Evolutionary conservation across 352 stramenopile species (phyloP), one percentile per base, ranked within the genome.

Genomic region (Detonula confervacea): DNA sequence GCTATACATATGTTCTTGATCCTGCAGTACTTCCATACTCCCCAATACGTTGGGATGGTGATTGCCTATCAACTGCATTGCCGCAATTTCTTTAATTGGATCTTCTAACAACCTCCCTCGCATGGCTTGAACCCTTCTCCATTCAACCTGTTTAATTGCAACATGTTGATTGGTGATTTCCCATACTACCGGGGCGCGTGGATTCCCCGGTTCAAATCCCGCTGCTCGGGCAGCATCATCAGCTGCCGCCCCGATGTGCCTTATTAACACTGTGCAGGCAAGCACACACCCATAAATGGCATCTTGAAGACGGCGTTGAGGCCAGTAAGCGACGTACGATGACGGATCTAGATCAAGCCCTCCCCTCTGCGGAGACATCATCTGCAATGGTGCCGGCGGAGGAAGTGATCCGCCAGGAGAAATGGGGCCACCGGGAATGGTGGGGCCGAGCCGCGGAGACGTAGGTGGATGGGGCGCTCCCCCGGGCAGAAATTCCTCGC

Each of bases 91-190:
- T 75, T 95, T 95, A 25, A 95, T 86, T 2, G 91, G 91, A 74
- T 95, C 91, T 86, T 95, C 91, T 37, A 94, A 72, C 9, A 92
- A 64, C 29, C 83, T 59, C 39, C 89, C 88, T 54, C 88, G 49
- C 81, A 91, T 88, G 2, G 79, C 71, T 76, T 91, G 80, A 14
- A 94, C 84, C 25, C 79, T 77, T 35, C 60, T 73, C 87, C 91
- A 93, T 73, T 93, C 83, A 5, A 95, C 75, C 73, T 91, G 89
- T 82, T 95, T 95, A 46, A 95, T 92, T 7, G 91, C 91, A 24
- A 93, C 91, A 52, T 83, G 64, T 51, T 71, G 44, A 46, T 73
- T 70, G 6, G 88, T 92, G 30, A 91, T 91, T 87, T 92, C 83
- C 89, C 89, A 95, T 29, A 91, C 87, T 42, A 90, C 77, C 8